Base-by-base conservation (phyloP, 2,329 filamentous ascomycete genomes). In the Phoma herbarum region DNA sequence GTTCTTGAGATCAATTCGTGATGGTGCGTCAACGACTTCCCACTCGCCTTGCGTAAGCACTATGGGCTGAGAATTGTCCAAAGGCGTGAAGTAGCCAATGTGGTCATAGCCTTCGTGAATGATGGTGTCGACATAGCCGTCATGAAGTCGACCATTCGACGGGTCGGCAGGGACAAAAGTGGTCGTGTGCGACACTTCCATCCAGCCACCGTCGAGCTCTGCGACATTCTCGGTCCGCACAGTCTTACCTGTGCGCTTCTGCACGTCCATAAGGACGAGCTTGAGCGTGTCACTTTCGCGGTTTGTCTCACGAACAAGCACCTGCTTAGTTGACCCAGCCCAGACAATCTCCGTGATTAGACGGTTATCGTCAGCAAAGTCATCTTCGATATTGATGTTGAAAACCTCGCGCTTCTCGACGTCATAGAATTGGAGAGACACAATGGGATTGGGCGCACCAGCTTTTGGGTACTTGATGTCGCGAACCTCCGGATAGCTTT, bases 401-500 rank as follows among this genome's bases (percentile, higher is more conserved):
- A 98, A 98, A 9, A 90, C 85, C 58, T 97, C 88, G 1, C 85
- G 85, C 69, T 89, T 90, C 10, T 83, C 83, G 20, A 97, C 82
- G 66, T 98, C 93, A 77, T 94, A 98, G 77, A 98, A 96, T 53
- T 91, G 85, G 29, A 99, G 80, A 60, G 92, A 88, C 4, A 99
- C 94, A 14, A 91, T 86, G 0, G 95, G 95, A 75, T 99, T 99
- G 45, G 94, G 93, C 2, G 93, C 89, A 3, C 95, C 96, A 20
- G 95, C 90, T 77, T 98, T 98, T 46, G 95, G 96, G 71, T 99
- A 99, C 78, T 99, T 99, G 85, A 99, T 96, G 68, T 93, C 82
- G 63, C 90, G 87, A 33, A 94, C 88, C 72, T 98, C 93, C 0
- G 95, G 95, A 73, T 99, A 99, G 51, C 87, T 88, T 75, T 97